phyloP scores from a whole-genome alignment of 192 early-diverging fungal genomes.

The Linderina pennispora region DNA sequence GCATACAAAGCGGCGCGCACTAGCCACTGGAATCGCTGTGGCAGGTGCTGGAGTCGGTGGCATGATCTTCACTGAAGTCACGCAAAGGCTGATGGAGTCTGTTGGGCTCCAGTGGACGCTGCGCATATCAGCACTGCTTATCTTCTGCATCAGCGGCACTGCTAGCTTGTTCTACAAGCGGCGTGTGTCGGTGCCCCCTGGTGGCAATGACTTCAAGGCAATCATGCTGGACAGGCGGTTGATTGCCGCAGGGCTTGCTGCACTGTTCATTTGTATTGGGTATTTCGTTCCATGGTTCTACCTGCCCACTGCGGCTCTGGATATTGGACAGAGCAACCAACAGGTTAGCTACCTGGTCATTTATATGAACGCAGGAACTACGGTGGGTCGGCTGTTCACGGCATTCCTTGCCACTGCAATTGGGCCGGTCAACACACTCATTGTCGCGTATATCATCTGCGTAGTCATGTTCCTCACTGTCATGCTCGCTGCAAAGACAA shows the following conservation, averaged over 20 bases:
- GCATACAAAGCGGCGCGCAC: constrained; percentile 57
- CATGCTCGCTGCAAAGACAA: constrained; percentile 24
- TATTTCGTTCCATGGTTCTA: constrained; percentile 32
- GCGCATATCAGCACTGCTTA: constrained; percentile 12
- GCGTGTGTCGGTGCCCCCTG: constrained; percentile 8
- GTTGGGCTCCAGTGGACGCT: constrained; percentile 30
- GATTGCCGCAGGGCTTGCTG: constrained; percentile 8
- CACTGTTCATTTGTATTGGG: constrained; percentile 20
- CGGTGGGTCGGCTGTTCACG: constrained; percentile 19
- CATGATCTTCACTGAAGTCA: constrained; percentile 52
- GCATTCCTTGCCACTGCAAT: constrained; percentile 8
- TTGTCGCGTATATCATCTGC: constrained; percentile 13
- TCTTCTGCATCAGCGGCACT: constrained; percentile 18
- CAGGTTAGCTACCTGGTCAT: constrained; percentile 19
- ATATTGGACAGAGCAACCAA: constrained; percentile 18
- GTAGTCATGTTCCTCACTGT: constrained; percentile 14
- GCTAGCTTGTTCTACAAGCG: constrained; percentile 21
- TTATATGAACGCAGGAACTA: constrained; percentile 38
- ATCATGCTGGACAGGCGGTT: constrained; percentile 18
- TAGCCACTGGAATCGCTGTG: constrained; percentile 70
- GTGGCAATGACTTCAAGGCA: constrained; percentile 5
- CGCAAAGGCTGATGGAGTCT: constrained; percentile 50
- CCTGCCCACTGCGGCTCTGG: constrained; percentile 34
- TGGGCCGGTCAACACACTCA: constrained; percentile 29
- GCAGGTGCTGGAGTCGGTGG: constrained; percentile 73